Evolutionary conservation across 257 asterid species (phyloP).

Genomic region (Gentiana macrophylla): DNA sequence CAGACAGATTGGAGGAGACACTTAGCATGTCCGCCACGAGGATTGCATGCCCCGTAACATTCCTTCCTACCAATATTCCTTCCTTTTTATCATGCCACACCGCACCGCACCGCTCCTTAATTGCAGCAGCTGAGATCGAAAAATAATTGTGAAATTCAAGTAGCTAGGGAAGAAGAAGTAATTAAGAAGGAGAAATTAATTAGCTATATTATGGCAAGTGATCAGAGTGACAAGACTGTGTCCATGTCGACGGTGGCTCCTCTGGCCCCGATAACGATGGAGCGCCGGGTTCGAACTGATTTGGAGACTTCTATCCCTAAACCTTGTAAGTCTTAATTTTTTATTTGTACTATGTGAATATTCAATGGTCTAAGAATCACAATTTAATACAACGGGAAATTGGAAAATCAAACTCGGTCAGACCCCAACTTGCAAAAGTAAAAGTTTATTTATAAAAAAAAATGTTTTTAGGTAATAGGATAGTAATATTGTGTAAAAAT

Average conservation of each 20-base stretch:
- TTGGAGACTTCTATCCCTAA: slow-evolving; percentile 63
- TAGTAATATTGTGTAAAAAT: no score
- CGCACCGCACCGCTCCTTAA: neutral
- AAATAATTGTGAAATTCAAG: neutral
- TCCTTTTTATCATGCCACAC: neutral
- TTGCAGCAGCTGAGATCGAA: neutral
- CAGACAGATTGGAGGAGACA: neutral
- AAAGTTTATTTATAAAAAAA: no score
- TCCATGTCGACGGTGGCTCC: slow-evolving; percentile 58
- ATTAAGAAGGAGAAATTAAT: neutral
- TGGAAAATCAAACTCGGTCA: no score
- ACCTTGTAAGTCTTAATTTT: slow-evolving; percentile 43
- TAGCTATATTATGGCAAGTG: slow-evolving; percentile 4
- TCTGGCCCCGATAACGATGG: slow-evolving; percentile 63
- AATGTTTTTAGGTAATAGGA: no score
- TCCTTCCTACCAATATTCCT: neutral
- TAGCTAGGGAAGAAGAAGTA: neutral
- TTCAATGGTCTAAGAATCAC: no score
- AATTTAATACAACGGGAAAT: no score
- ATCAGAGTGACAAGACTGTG: slow-evolving; percentile 31
- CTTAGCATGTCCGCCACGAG: slow-evolving; percentile 21
- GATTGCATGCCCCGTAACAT: neutral
- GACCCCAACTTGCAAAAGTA: no score
- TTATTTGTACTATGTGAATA: no score
- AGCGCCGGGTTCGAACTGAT: slow-evolving; percentile 52